phyloP scores from a whole-genome alignment of 306 rosid species.

The Vigna mungo region DNA sequence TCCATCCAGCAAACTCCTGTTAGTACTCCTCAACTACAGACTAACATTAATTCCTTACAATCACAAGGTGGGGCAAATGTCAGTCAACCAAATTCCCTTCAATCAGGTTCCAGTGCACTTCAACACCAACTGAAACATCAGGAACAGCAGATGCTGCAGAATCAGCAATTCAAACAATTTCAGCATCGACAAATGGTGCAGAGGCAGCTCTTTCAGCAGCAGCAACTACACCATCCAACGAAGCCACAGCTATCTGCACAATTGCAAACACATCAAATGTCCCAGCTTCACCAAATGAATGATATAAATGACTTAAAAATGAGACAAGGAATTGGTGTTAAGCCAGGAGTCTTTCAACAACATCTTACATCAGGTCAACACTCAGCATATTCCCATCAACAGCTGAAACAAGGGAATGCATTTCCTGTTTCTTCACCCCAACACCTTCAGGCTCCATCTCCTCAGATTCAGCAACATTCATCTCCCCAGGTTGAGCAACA shows the following conservation, averaged over 20 bases:
- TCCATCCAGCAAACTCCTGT: constrained; percentile 76
- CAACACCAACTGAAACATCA: constrained; percentile 75
- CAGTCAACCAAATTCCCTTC: constrained; percentile 67
- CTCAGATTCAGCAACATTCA: constrained; percentile 85
- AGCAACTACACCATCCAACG: constrained; percentile 58
- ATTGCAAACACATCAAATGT: constrained; percentile 68
- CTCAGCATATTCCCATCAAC: constrained; percentile 74
- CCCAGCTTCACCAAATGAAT: constrained; percentile 74
- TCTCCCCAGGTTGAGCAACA: constrained; percentile 95
- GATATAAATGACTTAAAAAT: constrained; percentile 75
- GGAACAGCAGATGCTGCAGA: constrained; percentile 65
- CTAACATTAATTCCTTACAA: constrained; percentile 60
- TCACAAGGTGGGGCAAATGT: constrained; percentile 71
- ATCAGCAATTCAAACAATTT: constrained; percentile 58
- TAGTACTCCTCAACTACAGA: constrained; percentile 72
- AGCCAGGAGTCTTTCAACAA: constrained; percentile 78
- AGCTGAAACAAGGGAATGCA: constrained; percentile 67
- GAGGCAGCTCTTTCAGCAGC: constrained; percentile 61
- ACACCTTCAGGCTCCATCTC: constrained; percentile 80
- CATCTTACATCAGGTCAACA: constrained; percentile 76
- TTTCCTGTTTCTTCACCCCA: constrained; percentile 78
- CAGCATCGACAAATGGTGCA: constrained; percentile 62
- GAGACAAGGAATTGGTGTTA: constrained; percentile 68
- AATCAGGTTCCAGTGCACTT: constrained; percentile 65
- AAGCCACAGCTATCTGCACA: constrained; percentile 77